Evolutionary conservation across 495 filamentous ascomycete species (phyloP).

Genomic region (Xylaria palmicola): DNA sequence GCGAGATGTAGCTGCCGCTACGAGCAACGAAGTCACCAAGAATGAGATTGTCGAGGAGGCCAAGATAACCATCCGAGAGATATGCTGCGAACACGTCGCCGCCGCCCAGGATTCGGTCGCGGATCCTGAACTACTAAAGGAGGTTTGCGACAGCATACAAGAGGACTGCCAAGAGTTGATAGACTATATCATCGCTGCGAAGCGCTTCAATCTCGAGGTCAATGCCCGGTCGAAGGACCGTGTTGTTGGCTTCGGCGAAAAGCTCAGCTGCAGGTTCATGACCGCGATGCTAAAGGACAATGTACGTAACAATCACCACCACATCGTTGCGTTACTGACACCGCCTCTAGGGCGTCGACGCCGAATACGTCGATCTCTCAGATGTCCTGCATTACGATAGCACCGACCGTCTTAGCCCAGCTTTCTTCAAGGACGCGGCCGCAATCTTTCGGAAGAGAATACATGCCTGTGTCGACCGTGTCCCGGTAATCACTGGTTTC

Average conservation of each 20-base stretch:
- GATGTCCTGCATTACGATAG: conserved; percentile 67
- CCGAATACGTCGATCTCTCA: conserved; percentile 83
- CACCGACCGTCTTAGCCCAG: conserved; percentile 62
- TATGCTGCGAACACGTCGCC: conserved; percentile 69
- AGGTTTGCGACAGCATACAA: conserved; percentile 61
- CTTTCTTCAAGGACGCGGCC: conserved; percentile 78
- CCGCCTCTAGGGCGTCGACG: conserved; percentile 59
- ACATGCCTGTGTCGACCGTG: conserved; percentile 61
- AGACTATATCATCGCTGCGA: conserved; percentile 55
- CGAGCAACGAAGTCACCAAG: conserved; percentile 58
- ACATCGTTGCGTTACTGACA: background rate
- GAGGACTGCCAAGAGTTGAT: conserved; percentile 65
- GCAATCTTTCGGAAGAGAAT: conserved; percentile 65
- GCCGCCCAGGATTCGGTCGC: conserved; percentile 64
- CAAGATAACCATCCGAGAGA: conserved; percentile 67
- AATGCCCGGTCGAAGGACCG: conserved; percentile 81
- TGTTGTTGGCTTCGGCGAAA: conserved; percentile 90
- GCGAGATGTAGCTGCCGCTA: conserved; percentile 63
- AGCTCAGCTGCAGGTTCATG: conserved; percentile 87
- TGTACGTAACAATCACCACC: background rate
- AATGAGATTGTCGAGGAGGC: conserved; percentile 71
- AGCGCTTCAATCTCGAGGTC: conserved; percentile 65
- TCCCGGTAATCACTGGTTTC: conserved; percentile 81
- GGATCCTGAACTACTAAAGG: conserved; percentile 56
- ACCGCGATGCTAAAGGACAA: conserved; percentile 71